Evolutionary conservation across 164 flowering plant genomes (phyloP), one percentile per base, ranked within the genome.

Genomic region (Echeveria elegans): DNA sequence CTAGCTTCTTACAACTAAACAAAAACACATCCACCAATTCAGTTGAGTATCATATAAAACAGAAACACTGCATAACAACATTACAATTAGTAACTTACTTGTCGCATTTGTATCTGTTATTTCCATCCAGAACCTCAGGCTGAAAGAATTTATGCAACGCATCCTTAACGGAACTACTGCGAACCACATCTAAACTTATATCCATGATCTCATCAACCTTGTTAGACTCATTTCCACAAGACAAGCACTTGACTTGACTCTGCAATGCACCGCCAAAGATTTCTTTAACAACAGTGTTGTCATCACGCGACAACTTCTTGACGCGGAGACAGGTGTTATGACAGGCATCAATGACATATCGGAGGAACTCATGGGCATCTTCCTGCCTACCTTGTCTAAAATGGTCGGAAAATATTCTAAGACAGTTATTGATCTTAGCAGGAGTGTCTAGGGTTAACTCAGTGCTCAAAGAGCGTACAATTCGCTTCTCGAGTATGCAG

Each of bases 141-240:
- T 85, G 87, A 47, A 95, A 95, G 72, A 92, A 95, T 77, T 80
- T 83, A 45, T 76, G 81, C 80, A 95, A 58, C 0, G 96, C 89
- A 21, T 88, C 92, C 65, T 75, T 80, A 30, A 95, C 76, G 1
- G 97, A 90, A 71, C 65, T 73, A 59, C 79, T 72, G 59, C 83
- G 83, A 77, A 81, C 71, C 69, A 95, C 73, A 69, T 92, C 99
- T 29, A 95, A 86, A 78, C 94, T 90, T 41, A 95, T 81, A 75
- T 95, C 99, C 99, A 95, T 90, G 64, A 92, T 84, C 73, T 95
- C 99, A 71, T 95, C 99, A 2, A 77, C 82, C 82, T 88, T 95
- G 74, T 88, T 86, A 0, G 96, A 88, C 76, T 87, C 96, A 2
- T 67, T 66, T 0, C 92, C 89, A 71, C 99, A 95, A 0, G 82